Evolutionary conservation across 306 rosid species (phyloP).

Genomic region (Crotalaria pallida): DNA sequence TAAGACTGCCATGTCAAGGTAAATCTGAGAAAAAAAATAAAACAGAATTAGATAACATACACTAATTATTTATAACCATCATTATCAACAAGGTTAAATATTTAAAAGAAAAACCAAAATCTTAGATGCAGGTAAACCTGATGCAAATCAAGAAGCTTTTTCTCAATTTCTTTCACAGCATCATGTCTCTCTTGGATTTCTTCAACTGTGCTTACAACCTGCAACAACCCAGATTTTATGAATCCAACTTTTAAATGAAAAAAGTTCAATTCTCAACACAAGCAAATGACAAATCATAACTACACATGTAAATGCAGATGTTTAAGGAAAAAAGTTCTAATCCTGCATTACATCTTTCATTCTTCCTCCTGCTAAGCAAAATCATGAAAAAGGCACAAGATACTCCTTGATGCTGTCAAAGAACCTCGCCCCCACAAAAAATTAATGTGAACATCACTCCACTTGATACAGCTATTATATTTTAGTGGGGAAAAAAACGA

Average conservation of each 20-base stretch:
- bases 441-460: background rate
- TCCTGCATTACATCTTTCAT: background rate
- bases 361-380: background rate
- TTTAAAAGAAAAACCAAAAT: background rate
- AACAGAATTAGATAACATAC: background rate
- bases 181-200: slow-evolving; percentile 98
- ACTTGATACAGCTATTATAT: background rate
- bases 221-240: slow-evolving; percentile 19
- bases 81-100: background rate
- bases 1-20: slow-evolving; percentile 89
- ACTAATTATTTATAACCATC: background rate
- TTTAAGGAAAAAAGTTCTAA: slow-evolving; percentile 6
- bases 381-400: background rate
- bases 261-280: background rate
- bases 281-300: background rate
- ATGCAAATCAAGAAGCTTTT: slow-evolving; percentile 88
- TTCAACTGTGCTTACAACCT: slow-evolving; percentile 82
- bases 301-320: background rate
- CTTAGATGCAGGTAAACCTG: slow-evolving; percentile 48
- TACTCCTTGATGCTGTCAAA: background rate
- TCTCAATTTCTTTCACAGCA: slow-evolving; percentile 87
- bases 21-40: slow-evolving; percentile 50
- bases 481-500: background rate
- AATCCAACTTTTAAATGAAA: background rate
- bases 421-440: too few species aligned